Percentiles rank a stretch among this genome's conserved stretches.
phyloP scores from a whole-genome alignment of 768 basidiomycete genomes.

The Collybia sp. region DNA sequence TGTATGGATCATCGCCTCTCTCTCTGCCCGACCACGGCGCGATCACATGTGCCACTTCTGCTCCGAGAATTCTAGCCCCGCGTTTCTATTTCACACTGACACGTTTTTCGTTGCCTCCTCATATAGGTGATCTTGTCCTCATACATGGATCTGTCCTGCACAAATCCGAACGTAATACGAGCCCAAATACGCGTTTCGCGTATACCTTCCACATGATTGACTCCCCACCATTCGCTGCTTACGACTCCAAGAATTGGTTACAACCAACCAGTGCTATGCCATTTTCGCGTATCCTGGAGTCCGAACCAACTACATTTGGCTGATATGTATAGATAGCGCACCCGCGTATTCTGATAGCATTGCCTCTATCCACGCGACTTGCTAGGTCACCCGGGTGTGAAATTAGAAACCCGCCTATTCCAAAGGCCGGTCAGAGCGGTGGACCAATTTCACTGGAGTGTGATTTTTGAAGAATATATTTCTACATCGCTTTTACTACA shows the following conservation, averaged over 20 bases:
- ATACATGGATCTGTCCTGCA: slow-evolving; percentile 94
- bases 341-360: background rate
- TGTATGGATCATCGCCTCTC: slow-evolving; percentile 1
- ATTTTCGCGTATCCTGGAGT: slow-evolving; percentile 56
- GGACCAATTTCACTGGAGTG: no score
- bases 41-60: background rate
- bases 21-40: background rate
- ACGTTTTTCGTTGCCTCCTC: background rate
- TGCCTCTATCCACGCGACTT: no score
- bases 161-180: slow-evolving; percentile 85
- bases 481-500: no score
- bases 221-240: slow-evolving; percentile 59
- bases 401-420: no score
- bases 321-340: background rate
- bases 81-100: no score
- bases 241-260: slow-evolving; percentile 94
- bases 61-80: no score
- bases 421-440: no score
- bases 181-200: slow-evolving; percentile 77
- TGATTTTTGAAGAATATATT: no score
- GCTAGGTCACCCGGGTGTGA: no score
- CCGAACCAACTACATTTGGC: slow-evolving; percentile 6
- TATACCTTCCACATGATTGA: slow-evolving; percentile 98
- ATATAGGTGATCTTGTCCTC: slow-evolving; percentile 78
- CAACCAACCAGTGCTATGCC: slow-evolving; percentile 85